Conservation (phyloP, 73 alveolate genomes). For the Paramecium bursaria region DNA sequence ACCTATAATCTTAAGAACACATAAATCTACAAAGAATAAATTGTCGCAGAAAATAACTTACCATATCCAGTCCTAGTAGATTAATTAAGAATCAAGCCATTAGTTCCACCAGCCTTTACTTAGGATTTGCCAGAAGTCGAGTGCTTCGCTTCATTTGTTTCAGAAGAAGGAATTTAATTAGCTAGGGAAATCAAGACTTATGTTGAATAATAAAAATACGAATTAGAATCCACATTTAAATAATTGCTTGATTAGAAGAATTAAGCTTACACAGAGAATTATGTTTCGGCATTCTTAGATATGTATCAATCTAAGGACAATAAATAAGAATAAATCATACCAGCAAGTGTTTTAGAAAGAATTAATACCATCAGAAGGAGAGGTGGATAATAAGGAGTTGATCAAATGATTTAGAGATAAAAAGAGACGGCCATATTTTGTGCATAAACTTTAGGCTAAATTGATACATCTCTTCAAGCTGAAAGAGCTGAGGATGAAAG, state of each 20-base stretch:
- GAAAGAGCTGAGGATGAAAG: constrained; percentile 8
- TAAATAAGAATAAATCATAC: constrained; percentile 4
- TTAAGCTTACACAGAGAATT: constrained; percentile 47
- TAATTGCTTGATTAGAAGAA: constrained; percentile 7
- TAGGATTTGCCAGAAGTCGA: neutral
- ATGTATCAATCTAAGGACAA: neutral
- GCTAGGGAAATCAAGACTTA: constrained; percentile 34
- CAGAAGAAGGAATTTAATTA: constrained; percentile 45
- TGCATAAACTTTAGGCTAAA: constrained; percentile 11
- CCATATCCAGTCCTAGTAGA: constrained; percentile 32
- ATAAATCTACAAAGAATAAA: constrained; percentile 39
- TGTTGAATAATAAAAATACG: constrained; percentile 40
- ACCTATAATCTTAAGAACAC: constrained; percentile 29
- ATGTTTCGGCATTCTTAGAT: constrained; percentile 6
- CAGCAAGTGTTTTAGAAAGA: constrained; percentile 1
- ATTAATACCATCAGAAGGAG: neutral
- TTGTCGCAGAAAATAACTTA: neutral
- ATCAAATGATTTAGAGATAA: neutral
- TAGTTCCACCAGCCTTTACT: constrained; percentile 6
- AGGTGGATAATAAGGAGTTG: constrained; percentile 24
- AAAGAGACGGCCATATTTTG: neutral
- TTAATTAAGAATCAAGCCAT: constrained; percentile 1
- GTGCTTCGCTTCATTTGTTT: neutral
- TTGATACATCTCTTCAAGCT: neutral
- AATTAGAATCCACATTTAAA: constrained; percentile 20